These are phyloP conservation scores for Orbilia quercus DNA, from an alignment of 2,329 filamentous ascomycete species.

Conservation along the genomic window DNA sequence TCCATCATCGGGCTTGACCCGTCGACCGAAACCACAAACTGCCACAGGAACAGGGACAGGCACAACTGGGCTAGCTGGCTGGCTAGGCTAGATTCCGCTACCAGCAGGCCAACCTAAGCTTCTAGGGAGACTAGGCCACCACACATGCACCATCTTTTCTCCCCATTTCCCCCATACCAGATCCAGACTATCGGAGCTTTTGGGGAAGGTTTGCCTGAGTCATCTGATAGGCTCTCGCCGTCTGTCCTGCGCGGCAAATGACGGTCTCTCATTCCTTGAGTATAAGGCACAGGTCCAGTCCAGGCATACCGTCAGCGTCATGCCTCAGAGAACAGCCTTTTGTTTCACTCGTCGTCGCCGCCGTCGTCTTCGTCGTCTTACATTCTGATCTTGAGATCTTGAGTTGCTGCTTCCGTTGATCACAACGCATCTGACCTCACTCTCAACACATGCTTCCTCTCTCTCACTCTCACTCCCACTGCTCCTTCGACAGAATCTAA, in stretches of 20 bases:
- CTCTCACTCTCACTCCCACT: neutral
- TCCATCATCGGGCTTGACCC: slow-evolving; percentile 51
- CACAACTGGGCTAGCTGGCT: too few relatives aligned
- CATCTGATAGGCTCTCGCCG: slow-evolving; percentile 31
- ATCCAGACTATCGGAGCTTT: neutral
- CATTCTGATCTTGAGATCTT: neutral
- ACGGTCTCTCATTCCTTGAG: slow-evolving; percentile 17
- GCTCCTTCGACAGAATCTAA: slow-evolving; percentile 30
- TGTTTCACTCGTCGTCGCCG: too few relatives aligned
- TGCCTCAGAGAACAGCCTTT: neutral
- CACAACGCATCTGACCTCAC: slow-evolving; percentile 52
- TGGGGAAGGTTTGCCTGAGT: slow-evolving; percentile 30
- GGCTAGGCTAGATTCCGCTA: too few relatives aligned
- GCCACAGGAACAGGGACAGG: too few relatives aligned
- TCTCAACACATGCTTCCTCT: slow-evolving; percentile 26
- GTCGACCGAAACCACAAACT: slow-evolving; percentile 10
- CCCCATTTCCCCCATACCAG: neutral
- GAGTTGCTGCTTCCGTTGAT: slow-evolving; percentile 33
- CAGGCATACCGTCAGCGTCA: slow-evolving; percentile 31
- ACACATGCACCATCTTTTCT: neutral
- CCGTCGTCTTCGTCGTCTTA: neutral
- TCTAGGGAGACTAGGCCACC: slow-evolving; percentile 19
- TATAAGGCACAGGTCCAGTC: slow-evolving; percentile 23
- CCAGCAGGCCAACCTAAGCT: too few relatives aligned
- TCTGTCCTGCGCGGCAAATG: slow-evolving; percentile 45